These are phyloP conservation scores for Colletotrichum neosansevieriae DNA, from an alignment of 2,329 filamentous ascomycete species.

Conservation along the genomic window DNA sequence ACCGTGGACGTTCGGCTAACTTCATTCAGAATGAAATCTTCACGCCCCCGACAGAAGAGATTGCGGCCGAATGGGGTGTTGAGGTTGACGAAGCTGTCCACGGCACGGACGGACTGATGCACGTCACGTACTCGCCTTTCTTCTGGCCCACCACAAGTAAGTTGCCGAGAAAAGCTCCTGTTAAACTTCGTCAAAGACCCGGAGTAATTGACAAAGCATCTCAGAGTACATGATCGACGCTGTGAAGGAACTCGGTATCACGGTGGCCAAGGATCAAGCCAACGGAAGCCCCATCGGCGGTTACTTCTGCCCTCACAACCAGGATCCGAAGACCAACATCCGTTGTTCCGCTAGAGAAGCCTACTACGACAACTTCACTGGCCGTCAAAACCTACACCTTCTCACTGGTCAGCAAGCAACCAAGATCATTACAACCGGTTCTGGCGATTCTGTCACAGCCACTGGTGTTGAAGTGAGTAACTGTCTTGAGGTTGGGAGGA, in stretches of 20 bases:
- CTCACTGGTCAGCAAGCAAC: conserved; percentile 47
- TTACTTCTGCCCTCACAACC: conserved; percentile 43
- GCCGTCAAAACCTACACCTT: conserved; percentile 46
- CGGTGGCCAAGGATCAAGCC: conserved; percentile 37
- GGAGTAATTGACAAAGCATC: background rate
- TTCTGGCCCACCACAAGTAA: conserved; percentile 47
- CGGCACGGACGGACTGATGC: conserved; percentile 45
- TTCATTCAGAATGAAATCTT: conserved; percentile 37
- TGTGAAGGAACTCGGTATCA: conserved; percentile 41
- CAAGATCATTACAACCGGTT: conserved; percentile 39
- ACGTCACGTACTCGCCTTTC: conserved; percentile 48
- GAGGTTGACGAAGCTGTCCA: conserved; percentile 45
- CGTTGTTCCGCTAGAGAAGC: conserved; percentile 46
- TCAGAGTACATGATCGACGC: conserved; percentile 42
- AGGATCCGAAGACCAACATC: conserved; percentile 44
- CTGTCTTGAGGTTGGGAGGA: background rate
- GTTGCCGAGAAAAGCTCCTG: background rate
- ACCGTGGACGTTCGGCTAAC: background rate
- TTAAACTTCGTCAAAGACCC: background rate
- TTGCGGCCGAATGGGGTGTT: conserved; percentile 45
- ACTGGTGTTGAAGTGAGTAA: conserved; percentile 41
- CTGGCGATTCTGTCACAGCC: conserved; percentile 31
- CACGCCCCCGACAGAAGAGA: conserved; percentile 44
- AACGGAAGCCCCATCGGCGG: conserved; percentile 41
- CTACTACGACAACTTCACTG: conserved; percentile 44